phyloP scores from a whole-genome alignment of 257 asterid species.

The Linaria vulgaris region DNA sequence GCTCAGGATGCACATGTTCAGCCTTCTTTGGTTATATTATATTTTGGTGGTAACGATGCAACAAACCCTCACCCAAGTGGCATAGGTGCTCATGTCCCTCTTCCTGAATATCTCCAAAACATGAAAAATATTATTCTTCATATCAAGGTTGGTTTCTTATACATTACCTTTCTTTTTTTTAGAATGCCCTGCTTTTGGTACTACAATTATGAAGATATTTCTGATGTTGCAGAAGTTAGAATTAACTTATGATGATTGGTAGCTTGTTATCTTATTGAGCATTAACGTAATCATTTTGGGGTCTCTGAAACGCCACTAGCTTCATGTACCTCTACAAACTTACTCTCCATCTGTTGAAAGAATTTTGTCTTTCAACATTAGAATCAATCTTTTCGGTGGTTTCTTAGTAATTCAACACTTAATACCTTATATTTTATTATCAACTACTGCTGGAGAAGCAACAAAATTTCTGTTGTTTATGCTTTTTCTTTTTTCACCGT shows the following conservation, averaged over 20 bases:
- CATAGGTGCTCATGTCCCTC: constrained; percentile 62
- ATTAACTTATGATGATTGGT: neutral
- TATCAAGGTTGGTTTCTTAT: constrained; percentile 55
- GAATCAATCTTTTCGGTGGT: too few relatives aligned
- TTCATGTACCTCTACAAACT: neutral
- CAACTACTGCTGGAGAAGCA: too few relatives aligned
- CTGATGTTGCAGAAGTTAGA: neutral
- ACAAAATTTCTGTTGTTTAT: too few relatives aligned
- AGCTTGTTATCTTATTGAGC: neutral
- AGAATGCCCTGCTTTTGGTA: neutral
- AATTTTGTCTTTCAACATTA: neutral
- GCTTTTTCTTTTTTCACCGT: too few relatives aligned
- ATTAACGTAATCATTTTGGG: neutral
- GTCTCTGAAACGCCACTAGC: neutral
- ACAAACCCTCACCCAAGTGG: constrained; percentile 47
- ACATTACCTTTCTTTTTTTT: neutral
- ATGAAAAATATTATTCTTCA: constrained; percentile 54
- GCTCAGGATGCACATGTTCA: constrained; percentile 53
- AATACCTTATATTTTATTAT: too few relatives aligned
- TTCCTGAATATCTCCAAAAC: constrained; percentile 55
- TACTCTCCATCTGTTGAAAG: neutral
- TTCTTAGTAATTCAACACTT: too few relatives aligned
- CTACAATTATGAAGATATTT: neutral
- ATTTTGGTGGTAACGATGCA: constrained; percentile 73
- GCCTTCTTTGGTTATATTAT: constrained; percentile 61